Evolutionary conservation across 495 filamentous ascomycete species (phyloP), one percentile per base, ranked within the genome.

Genomic region (Talaromyces stipitatus): DNA sequence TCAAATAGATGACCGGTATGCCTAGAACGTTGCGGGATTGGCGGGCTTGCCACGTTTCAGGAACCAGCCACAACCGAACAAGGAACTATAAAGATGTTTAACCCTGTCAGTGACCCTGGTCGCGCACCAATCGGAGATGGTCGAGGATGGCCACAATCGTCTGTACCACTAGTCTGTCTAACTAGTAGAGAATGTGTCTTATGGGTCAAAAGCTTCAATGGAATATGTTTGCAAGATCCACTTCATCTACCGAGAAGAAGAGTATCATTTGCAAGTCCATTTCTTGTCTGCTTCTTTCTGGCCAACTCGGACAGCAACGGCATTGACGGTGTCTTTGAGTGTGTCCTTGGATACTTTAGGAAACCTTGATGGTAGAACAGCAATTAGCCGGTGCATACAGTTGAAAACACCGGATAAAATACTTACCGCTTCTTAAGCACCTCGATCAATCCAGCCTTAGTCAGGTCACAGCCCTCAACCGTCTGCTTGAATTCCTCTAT

Each of bases 361-460:
- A 80, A 8, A 85, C 77, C 59, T 84, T 85, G 1, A 87, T 14
- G 10, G 20, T 16, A 23, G 18, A 41, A 43, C 3, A 33, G 43
- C n/a, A 57, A 53, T 52, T 45, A 14, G 45, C 23, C 16, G 8
- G 7, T 2, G 23, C 18, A 27, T 28, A 48, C 27, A n/a, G n/a
- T n/a, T n/a, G n/a, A n/a, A 14, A 43, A 16, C n/a, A n/a, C n/a
- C n/a, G 32, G 23, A 45, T 45, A 12, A 50, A 26, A n/a, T 12
- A n/a, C 73, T 53, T 65, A 81, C 73, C 78, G 78, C 71, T 85
- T 84, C 71, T 89, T 88, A 58, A 96, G 64, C 18, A 85, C 72
- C 67, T 95, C 91, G 14, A 91, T 72, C 58, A 95, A 65, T 0
- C 88, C 90, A 0, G 81, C 68, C 70, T 95, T 96, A 2, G 80